Base-by-base conservation (phyloP, 805 yeast genomes). In the Kazachstania martiniae region DNA sequence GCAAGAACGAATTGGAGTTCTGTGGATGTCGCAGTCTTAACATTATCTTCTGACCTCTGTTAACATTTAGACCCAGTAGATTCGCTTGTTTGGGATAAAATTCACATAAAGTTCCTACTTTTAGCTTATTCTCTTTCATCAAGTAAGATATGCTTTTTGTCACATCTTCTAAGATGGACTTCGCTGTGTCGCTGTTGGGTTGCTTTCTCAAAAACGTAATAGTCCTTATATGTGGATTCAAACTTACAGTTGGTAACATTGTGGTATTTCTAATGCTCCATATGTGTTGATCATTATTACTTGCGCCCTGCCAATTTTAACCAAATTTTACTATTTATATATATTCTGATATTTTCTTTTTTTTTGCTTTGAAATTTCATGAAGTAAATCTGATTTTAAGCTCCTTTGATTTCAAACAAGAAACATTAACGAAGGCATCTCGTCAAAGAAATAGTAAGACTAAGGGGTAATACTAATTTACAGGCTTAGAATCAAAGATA, bases 21-120 rank as follows among this genome's bases (percentile, higher is more conserved):
- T 59, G 53, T 5, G 74, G 71, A 19, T 69, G 67, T 35, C 97
- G 62, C 22, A 89, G 59, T 36, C 96, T 54, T 8, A 89, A 48
- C 50, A 78, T 66, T 13, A 89, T 74, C 51, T 79, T 80, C 37
- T 61, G 61, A 1, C 97, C 97, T 5, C 58, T 57, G 49, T 84
- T 84, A 6, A 85, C 85, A 53, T 89, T 89, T 41, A 86, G 58
- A 0, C 97, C 97, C 9, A 87, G 58, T 14, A 89, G 58, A 12
- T 65, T 56, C 3, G 68, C 62, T 46, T 71, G 65, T 39, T 69
- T 76, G 3, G 97, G 97, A 40, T 63, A 79, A 70, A 89, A 82
- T 53, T 89, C 97, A 40, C 80, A 71, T 12, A 89, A 53, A 0
- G 68, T 59, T 0, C 74, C 75, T 2, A 87, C 89, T 33, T 68